phyloP scores from a whole-genome alignment of 2,329 filamentous ascomycete species.

The Aureobasidium lini region DNA sequence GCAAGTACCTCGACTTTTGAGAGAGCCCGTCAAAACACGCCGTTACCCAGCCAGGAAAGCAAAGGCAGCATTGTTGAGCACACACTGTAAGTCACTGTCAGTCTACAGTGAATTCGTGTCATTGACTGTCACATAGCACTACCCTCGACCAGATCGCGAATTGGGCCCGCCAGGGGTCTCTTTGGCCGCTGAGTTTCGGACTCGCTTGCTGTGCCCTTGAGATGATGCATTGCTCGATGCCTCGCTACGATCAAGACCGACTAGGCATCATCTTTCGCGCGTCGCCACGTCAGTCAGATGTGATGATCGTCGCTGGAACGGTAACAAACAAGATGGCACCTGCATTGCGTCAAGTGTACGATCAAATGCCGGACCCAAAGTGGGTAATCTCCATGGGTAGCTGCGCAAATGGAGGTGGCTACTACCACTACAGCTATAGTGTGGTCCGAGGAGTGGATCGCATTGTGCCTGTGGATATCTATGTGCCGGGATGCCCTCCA shows the following conservation, averaged over 20 bases:
- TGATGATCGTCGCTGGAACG: slow-evolving; percentile 89
- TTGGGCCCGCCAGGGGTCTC: slow-evolving; percentile 74
- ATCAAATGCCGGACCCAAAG: slow-evolving; percentile 84
- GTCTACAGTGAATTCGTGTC: no score
- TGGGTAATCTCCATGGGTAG: slow-evolving; percentile 79
- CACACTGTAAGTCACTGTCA: slow-evolving; percentile 59
- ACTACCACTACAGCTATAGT: slow-evolving; percentile 77
- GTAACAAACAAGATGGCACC: slow-evolving; percentile 93
- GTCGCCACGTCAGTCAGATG: slow-evolving; percentile 78
- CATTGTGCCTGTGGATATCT: slow-evolving; percentile 71
- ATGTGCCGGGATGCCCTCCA: slow-evolving; percentile 64
- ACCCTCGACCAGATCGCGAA: slow-evolving; percentile 72
- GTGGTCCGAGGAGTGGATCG: slow-evolving; percentile 68
- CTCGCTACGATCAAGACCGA: slow-evolving; percentile 81
- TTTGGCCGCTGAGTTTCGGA: slow-evolving; percentile 85
- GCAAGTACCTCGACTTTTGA: no score
- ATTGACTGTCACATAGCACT: slow-evolving; percentile 44
- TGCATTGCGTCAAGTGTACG: slow-evolving; percentile 77
- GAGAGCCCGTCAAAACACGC: slow-evolving; percentile 21
- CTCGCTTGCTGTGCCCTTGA: slow-evolving; percentile 84
- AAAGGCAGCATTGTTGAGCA: slow-evolving; percentile 79
- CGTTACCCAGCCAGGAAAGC: slow-evolving; percentile 66
- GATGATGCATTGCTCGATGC: slow-evolving; percentile 87
- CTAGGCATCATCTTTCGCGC: slow-evolving; percentile 86
- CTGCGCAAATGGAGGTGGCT: slow-evolving; percentile 73